Evolutionary conservation across 768 basidiomycete genomes (phyloP).

Genomic region (Collybia nuda): DNA sequence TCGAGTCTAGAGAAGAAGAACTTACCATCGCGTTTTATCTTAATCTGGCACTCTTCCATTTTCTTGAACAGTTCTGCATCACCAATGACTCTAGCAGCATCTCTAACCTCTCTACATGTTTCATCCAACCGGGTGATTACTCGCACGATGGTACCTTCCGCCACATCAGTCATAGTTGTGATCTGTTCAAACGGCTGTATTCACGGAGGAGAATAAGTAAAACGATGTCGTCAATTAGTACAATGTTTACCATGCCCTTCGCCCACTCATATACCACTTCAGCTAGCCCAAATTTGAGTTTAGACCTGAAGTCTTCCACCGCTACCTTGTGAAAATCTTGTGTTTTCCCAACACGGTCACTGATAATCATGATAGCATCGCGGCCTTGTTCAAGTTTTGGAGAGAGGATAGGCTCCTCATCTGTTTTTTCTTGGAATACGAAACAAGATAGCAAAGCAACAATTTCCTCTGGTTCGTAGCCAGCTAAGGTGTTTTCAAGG

Average conservation of each 20-base stretch:
- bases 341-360: constrained; percentile 74
- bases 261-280: constrained; percentile 99
- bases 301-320: constrained; percentile 73
- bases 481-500: constrained; percentile 89
- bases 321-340: constrained; percentile 81
- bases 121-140: constrained; percentile 96
- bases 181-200: constrained; percentile 93
- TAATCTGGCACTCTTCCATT: constrained; percentile 93
- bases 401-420: constrained; percentile 80
- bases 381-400: constrained; percentile 79
- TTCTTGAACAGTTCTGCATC: constrained; percentile 96
- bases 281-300: constrained; percentile 86
- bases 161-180: constrained; percentile 86
- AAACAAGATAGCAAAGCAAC: constrained; percentile 95
- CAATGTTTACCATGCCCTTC: constrained; percentile 85
- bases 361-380: constrained; percentile 74
- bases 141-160: constrained; percentile 96
- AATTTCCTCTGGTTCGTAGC: constrained; percentile 93
- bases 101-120: constrained; percentile 94
- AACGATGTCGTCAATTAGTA: background rate
- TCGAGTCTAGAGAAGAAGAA: constrained; percentile 14
- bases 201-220: background rate
- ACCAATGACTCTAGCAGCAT: constrained; percentile 96
- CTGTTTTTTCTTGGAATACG: constrained; percentile 98
- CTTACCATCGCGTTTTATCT: constrained; percentile 96